Conservation (phyloP, 257 asterid species). For the Penstemon newberryi region DNA sequence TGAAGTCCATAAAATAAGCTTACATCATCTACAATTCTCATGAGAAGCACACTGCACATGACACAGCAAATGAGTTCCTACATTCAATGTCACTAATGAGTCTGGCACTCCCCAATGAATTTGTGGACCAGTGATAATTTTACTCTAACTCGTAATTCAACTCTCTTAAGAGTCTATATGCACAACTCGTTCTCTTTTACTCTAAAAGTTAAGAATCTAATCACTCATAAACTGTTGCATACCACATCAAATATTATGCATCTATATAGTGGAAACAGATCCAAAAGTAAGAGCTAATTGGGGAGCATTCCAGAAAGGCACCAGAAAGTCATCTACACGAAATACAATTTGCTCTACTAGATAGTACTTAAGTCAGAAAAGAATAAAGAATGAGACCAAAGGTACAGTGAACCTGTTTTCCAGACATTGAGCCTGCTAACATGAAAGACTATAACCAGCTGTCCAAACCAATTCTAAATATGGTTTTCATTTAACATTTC, state of each 20-base stretch:
- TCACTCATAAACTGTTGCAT: constrained; percentile 13
- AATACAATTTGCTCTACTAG: constrained; percentile 1
- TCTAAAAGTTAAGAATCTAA: neutral
- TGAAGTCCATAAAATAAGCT: constrained; percentile 2
- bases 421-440: constrained; percentile 3
- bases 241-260: constrained; percentile 4
- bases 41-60: constrained; percentile 14
- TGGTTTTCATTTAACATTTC: constrained; percentile 2
- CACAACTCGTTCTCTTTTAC: constrained; percentile 14
- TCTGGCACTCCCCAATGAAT: constrained; percentile 10
- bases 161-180: constrained; percentile 18
- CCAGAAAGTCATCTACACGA: constrained; percentile 15
- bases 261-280: constrained; percentile 7
- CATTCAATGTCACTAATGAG: constrained; percentile 8
- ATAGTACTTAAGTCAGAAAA: constrained; percentile 8
- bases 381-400: neutral
- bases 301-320: constrained; percentile 19
- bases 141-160: constrained; percentile 20
- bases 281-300: constrained; percentile 8
- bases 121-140: constrained; percentile 17
- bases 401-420: neutral
- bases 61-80: constrained; percentile 13
- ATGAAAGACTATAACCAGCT: constrained; percentile 12
- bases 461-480: constrained; percentile 13
- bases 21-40: constrained; percentile 4